Percentiles rank a stretch among this genome's conserved stretches.
Evolutionary conservation across 331 rosid species (phyloP).

Genomic region (Malus hybrid): DNA sequence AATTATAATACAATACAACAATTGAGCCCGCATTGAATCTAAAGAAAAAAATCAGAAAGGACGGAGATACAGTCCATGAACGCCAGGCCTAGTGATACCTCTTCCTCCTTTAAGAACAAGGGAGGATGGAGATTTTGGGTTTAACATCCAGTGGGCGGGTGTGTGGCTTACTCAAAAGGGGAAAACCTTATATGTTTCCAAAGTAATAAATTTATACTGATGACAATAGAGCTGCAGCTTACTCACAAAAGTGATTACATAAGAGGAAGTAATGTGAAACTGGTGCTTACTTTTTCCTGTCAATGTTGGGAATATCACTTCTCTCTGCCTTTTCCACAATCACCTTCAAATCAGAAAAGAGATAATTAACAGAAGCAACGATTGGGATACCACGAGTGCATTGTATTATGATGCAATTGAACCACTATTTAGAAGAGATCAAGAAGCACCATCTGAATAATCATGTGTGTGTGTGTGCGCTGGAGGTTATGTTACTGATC

Average conservation of each 20-base stretch:
- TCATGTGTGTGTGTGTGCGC: background rate
- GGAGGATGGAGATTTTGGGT: background rate
- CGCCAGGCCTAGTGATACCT: background rate
- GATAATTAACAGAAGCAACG: background rate
- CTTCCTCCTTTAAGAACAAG: background rate
- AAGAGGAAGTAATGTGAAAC: background rate
- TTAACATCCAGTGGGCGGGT: background rate
- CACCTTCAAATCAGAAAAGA: slow-evolving; percentile 31
- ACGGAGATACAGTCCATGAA: background rate
- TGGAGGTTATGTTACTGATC: background rate
- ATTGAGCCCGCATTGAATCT: too few species aligned
- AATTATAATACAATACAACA: background rate
- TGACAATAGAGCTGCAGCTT: background rate
- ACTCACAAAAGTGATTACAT: background rate
- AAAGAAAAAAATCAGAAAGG: too few species aligned
- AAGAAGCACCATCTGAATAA: background rate
- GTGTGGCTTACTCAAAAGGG: background rate
- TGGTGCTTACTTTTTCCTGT: slow-evolving; percentile 43
- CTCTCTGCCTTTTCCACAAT: slow-evolving; percentile 56
- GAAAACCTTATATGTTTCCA: background rate
- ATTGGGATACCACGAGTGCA: background rate
- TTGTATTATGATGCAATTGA: background rate
- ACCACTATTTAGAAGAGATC: background rate
- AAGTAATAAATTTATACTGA: background rate
- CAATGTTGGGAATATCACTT: slow-evolving; percentile 51